These are phyloP conservation scores for Paxillus ammoniavirescens DNA, from an alignment of 768 basidiomycete species.

Conservation along the genomic window DNA sequence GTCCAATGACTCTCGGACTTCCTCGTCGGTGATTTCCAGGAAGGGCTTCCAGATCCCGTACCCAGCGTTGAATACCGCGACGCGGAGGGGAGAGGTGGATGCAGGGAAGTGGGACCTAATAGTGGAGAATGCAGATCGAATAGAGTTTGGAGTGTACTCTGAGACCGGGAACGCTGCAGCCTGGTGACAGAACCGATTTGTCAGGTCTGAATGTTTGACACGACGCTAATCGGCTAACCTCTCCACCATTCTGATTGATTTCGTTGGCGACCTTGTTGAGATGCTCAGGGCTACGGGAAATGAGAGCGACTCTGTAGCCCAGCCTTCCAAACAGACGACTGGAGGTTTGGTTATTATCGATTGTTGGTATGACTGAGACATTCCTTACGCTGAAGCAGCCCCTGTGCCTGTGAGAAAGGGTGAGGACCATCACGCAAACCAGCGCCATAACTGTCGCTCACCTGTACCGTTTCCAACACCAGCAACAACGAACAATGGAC, in stretches of 20 bases:
- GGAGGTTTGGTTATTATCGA: slow-evolving; percentile 1
- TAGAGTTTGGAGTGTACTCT: slow-evolving; percentile 48
- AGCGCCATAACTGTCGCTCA: slow-evolving; percentile 4
- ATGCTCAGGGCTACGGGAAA: slow-evolving; percentile 54
- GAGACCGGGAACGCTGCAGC: slow-evolving; percentile 56
- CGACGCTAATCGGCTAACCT: slow-evolving; percentile 33
- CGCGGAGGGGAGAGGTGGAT: slow-evolving; percentile 51
- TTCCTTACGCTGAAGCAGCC: slow-evolving; percentile 53
- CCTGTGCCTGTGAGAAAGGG: slow-evolving; percentile 45
- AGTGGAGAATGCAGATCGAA: slow-evolving; percentile 47
- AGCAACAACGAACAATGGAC: slow-evolving; percentile 57
- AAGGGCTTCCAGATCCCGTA: slow-evolving; percentile 64
- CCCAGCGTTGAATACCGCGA: slow-evolving; percentile 64
- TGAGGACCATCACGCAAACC: not conserved
- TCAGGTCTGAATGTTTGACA: not conserved
- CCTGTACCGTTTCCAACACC: slow-evolving; percentile 47
- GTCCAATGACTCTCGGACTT: slow-evolving; percentile 50
- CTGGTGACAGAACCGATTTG: slow-evolving; percentile 30
- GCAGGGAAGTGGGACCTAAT: slow-evolving; percentile 46
- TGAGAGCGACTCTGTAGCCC: slow-evolving; percentile 66
- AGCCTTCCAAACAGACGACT: slow-evolving; percentile 60
- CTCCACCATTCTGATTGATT: slow-evolving; percentile 56
- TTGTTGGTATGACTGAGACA: not conserved
- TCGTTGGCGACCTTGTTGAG: slow-evolving; percentile 54
- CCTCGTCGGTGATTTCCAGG: slow-evolving; percentile 58